phyloP scores from a whole-genome alignment of 2,329 filamentous ascomycete species.

The Aspergillus chevalieri region DNA sequence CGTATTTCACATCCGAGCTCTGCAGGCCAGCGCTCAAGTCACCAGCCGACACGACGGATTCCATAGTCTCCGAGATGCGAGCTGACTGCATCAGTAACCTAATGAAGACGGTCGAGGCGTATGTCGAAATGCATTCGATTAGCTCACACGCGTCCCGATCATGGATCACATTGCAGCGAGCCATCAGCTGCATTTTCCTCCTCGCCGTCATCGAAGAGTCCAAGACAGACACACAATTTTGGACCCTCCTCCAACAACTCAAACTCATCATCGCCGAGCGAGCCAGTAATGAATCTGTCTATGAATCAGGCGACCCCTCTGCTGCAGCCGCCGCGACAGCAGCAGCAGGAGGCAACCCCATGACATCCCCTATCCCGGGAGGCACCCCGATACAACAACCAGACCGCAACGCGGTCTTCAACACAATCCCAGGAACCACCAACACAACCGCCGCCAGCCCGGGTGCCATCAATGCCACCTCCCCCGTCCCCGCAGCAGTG shows the following conservation, averaged over 20 bases:
- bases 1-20: constrained; percentile 57
- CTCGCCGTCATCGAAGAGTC: constrained; percentile 42
- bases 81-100: constrained; percentile 52
- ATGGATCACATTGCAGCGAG: constrained; percentile 43
- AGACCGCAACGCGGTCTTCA: constrained; percentile 8
- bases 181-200: constrained; percentile 44
- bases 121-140: constrained; percentile 49
- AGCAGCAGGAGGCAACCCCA: constrained; percentile 1
- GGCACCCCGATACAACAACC: constrained; percentile 6
- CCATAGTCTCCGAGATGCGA: constrained; percentile 37
- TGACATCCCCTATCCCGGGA: constrained; percentile 13
- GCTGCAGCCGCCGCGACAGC: constrained; percentile 8
- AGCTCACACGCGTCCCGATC: constrained; percentile 40
- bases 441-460: constrained; percentile 23
- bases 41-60: constrained; percentile 38
- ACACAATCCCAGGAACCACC: constrained; percentile 24
- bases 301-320: constrained; percentile 12
- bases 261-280: constrained; percentile 41
- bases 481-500: constrained; percentile 21
- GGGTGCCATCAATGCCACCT: constrained; percentile 19
- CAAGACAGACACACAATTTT: constrained; percentile 35
- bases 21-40: constrained; percentile 56
- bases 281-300: constrained; percentile 30
- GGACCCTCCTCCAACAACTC: constrained; percentile 35
- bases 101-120: constrained; percentile 53